phyloP scores from a whole-genome alignment of 2,329 filamentous ascomycete genomes.

The Gnomoniopsis sp. region DNA sequence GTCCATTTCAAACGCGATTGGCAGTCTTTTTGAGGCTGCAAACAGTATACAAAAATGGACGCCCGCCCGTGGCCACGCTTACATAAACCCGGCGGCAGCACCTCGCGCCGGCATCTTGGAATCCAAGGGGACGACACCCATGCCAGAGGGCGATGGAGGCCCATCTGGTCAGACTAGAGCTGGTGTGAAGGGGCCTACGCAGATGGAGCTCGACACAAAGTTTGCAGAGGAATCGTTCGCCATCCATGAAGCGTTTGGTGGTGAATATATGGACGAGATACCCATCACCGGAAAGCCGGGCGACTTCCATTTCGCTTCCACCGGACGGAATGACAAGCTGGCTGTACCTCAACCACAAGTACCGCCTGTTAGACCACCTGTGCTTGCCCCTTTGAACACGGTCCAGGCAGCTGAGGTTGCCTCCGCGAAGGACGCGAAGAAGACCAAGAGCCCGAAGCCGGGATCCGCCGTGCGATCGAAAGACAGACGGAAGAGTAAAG shows the following conservation, averaged over 20 bases:
- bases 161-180: conserved; percentile 21
- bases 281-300: conserved; percentile 64
- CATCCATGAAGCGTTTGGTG: conserved; percentile 56
- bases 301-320: conserved; percentile 62
- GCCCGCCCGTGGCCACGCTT: conserved; percentile 50
- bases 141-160: conserved; percentile 35
- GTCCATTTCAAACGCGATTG: conserved; percentile 52
- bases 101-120: conserved; percentile 31
- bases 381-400: conserved; percentile 35
- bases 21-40: conserved; percentile 48
- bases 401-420: conserved; percentile 39
- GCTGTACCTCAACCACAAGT: conserved; percentile 11
- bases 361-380: conserved; percentile 21
- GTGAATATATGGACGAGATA: conserved; percentile 66
- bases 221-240: conserved; percentile 56
- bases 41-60: conserved; percentile 52
- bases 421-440: conserved; percentile 38
- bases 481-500: conserved; percentile 45
- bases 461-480: conserved; percentile 37
- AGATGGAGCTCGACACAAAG: conserved; percentile 38
- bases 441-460: conserved; percentile 42
- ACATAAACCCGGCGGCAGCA: conserved; percentile 36
- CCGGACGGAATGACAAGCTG: conserved; percentile 48
- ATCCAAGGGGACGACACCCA: conserved; percentile 45
- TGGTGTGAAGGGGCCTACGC: conserved; percentile 34